Evolutionary conservation across 2,329 filamentous ascomycete species (phyloP).

Genomic region (Colletotrichum theobromicola): DNA sequence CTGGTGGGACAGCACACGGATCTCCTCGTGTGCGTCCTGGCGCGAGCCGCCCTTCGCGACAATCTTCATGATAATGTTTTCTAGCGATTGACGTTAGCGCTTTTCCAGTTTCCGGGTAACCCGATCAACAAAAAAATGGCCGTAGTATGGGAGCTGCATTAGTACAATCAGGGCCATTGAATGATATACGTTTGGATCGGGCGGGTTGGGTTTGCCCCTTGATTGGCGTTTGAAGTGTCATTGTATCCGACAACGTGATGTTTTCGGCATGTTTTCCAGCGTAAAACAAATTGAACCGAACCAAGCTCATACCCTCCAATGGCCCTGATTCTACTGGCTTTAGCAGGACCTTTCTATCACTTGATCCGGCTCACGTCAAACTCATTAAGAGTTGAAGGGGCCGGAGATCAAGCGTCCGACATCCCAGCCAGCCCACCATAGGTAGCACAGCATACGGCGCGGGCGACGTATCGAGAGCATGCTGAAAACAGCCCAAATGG

Average conservation of each 20-base stretch:
- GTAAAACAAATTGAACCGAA: neutral
- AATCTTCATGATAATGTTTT: constrained; percentile 78
- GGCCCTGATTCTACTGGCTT: neutral
- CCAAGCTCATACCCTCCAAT: neutral
- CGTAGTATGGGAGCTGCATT: neutral
- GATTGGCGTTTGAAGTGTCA: neutral
- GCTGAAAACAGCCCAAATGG: neutral
- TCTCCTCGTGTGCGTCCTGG: constrained; percentile 87
- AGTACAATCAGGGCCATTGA: neutral
- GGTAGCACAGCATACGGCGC: too few species aligned
- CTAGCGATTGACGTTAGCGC: constrained; percentile 24
- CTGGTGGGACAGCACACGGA: constrained; percentile 81
- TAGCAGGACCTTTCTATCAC: neutral
- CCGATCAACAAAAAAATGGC: neutral
- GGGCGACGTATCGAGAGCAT: neutral
- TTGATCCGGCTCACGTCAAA: neutral
- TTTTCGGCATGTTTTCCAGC: neutral
- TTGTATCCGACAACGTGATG: neutral
- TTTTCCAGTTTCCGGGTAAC: neutral
- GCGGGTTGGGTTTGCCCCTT: neutral
- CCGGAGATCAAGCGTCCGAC: too few species aligned
- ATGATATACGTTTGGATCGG: neutral
- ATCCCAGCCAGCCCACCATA: too few species aligned
- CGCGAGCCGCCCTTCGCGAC: constrained; percentile 72
- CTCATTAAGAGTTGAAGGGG: fast-evolving